Evolutionary conservation across 2,329 filamentous ascomycete genomes (phyloP).

Genomic region (Cryphonectria radicalis): DNA sequence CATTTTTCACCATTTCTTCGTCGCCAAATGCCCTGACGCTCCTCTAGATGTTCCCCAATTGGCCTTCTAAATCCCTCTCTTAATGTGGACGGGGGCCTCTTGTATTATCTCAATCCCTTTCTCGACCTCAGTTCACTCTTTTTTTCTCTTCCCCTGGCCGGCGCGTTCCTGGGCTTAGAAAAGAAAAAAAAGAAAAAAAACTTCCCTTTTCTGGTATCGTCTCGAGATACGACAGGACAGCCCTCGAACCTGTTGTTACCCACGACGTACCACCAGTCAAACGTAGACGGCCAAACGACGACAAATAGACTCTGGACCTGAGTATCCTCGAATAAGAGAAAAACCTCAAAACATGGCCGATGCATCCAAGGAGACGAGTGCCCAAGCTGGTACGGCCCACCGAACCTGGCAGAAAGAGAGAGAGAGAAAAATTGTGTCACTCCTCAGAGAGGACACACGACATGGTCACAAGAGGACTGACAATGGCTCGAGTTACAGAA

Average conservation of each 20-base stretch:
- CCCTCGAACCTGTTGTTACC: neutral
- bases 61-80: slow-evolving; percentile 15
- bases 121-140: slow-evolving; percentile 19
- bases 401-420: neutral
- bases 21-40: slow-evolving; percentile 22
- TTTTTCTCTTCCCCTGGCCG: slow-evolving; percentile 8
- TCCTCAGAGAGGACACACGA: neutral
- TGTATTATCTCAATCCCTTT: neutral
- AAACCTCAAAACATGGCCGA: slow-evolving; percentile 29
- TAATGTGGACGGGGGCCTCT: slow-evolving; percentile 19
- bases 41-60: slow-evolving; percentile 18
- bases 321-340: neutral
- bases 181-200: slow-evolving; percentile 1
- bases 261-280: neutral
- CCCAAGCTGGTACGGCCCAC: slow-evolving; percentile 22
- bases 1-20: slow-evolving; percentile 18
- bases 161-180: slow-evolving; percentile 19
- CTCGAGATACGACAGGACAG: neutral
- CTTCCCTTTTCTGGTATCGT: neutral
- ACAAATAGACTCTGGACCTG: neutral
- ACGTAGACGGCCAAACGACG: neutral
- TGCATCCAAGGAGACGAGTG: slow-evolving; percentile 24
- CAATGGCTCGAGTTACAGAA: slow-evolving; percentile 15
- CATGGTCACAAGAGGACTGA: slow-evolving; percentile 21
- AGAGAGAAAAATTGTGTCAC: neutral